Evolutionary conservation across 176 grass and related monocot genomes (phyloP).

Genomic region (Olyra latifolia): DNA sequence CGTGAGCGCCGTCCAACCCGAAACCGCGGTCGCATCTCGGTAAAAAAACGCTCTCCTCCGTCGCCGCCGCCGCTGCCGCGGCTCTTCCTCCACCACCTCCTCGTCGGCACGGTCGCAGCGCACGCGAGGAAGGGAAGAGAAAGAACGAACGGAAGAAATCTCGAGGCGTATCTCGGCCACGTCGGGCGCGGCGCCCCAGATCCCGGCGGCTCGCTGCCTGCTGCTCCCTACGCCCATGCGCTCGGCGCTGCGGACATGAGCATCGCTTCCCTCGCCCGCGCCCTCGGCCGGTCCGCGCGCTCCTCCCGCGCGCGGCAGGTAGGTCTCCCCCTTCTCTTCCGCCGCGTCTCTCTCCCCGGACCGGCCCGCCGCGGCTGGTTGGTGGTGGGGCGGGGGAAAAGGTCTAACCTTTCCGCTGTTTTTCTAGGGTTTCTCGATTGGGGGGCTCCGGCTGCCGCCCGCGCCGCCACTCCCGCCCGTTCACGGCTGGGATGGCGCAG

Average conservation of each 20-base stretch:
- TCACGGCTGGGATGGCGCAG: constrained; percentile 13
- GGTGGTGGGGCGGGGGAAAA: background rate
- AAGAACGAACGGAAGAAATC: background rate
- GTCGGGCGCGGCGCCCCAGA: background rate
- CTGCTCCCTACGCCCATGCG: constrained; percentile 10
- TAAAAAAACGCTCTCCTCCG: background rate
- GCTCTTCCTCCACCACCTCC: background rate
- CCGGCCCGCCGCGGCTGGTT: background rate
- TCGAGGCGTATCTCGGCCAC: background rate
- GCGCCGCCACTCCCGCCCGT: constrained; percentile 27
- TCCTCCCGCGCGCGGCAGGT: constrained; percentile 51
- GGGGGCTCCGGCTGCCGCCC: constrained; percentile 32
- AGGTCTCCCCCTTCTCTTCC: background rate
- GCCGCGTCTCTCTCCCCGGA: background rate
- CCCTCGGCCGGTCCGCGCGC: constrained; percentile 62
- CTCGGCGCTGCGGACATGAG: constrained; percentile 51
- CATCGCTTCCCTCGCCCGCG: constrained; percentile 68
- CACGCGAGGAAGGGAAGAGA: background rate
- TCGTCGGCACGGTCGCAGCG: background rate
- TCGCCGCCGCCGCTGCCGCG: constrained; percentile 37
- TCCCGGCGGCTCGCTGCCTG: constrained; percentile 16
- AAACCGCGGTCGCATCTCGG: constrained; percentile 25
- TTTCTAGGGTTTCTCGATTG: constrained; percentile 60
- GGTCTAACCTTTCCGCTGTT: constrained; percentile 24
- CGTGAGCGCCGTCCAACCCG: constrained; percentile 31